Evolutionary conservation across 2,329 filamentous ascomycete species (phyloP).

Genomic region (Fusarium sp.): DNA sequence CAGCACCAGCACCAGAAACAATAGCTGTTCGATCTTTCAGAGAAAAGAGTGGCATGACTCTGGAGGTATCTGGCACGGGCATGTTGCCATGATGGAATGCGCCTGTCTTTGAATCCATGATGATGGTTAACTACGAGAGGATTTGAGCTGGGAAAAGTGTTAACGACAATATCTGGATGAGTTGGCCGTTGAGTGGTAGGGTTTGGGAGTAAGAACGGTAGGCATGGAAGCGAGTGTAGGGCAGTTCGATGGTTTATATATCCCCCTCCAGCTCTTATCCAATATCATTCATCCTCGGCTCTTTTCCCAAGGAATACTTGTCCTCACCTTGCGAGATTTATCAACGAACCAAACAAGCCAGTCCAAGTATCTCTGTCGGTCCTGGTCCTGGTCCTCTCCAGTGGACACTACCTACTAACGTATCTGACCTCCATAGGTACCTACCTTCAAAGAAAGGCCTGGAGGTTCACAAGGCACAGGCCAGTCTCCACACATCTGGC

Average conservation of each 20-base stretch:
- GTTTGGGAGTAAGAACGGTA: conserved; percentile 18
- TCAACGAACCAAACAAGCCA: conserved; percentile 29
- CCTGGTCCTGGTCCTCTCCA: conserved; percentile 16
- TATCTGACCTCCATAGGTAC: conserved; percentile 1
- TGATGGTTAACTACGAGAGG: conserved; percentile 35
- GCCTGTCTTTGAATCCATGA: conserved; percentile 61
- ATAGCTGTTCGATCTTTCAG: conserved; percentile 78
- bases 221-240: background rate
- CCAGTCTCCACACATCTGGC: conserved; percentile 32
- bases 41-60: conserved; percentile 75
- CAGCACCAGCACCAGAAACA: conserved; percentile 74
- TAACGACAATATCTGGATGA: background rate
- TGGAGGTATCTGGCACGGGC: conserved; percentile 59
- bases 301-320: conserved; percentile 16
- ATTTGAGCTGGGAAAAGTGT: background rate
- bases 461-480: conserved; percentile 31
- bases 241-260: conserved; percentile 30
- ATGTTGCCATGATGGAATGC: conserved; percentile 71
- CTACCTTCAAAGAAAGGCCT: conserved; percentile 1
- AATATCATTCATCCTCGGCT: conserved; percentile 23
- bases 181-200: background rate
- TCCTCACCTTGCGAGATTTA: conserved; percentile 39
- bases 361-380: conserved; percentile 19
- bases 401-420: conserved; percentile 32
- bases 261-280: conserved; percentile 5